Percentiles rank a stretch among this genome's conserved stretches.
Conservation (phyloP, 257 asterid genomes). For the Scutellaria baicalensis region DNA sequence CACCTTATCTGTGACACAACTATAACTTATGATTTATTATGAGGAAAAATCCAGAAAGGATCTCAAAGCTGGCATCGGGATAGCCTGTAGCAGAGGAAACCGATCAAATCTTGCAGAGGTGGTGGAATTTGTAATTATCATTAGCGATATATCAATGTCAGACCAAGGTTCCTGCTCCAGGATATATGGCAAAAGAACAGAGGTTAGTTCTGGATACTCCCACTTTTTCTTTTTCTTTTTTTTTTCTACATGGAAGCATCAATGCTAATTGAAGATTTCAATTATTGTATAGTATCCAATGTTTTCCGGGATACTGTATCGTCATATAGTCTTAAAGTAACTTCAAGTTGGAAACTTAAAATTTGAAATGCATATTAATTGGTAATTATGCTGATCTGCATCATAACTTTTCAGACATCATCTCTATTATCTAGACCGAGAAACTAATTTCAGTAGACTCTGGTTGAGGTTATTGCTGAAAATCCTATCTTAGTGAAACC, state of each 20-base stretch:
- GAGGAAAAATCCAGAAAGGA: constrained; percentile 38
- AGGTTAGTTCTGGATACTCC: constrained; percentile 43
- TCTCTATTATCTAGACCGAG: neutral
- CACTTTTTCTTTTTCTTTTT: neutral
- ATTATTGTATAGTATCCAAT: neutral
- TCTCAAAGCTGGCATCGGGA: constrained; percentile 74
- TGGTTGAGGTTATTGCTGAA: neutral
- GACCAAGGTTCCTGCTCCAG: constrained; percentile 46
- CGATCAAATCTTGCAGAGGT: constrained; percentile 32
- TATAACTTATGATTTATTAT: constrained; percentile 10
- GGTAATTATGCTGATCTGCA: neutral
- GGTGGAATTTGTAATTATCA: constrained; percentile 69
- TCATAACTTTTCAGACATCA: neutral
- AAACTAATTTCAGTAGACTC: neutral
- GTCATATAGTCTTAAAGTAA: neutral
- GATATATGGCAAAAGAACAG: constrained; percentile 47
- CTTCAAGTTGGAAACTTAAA: neutral
- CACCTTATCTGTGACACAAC: neutral
- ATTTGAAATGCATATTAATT: neutral
- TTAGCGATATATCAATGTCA: constrained; percentile 41
- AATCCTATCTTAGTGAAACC: neutral
- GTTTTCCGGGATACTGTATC: neutral
- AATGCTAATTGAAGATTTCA: neutral
- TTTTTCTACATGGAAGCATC: neutral
- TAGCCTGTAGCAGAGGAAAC: constrained; percentile 42